These are phyloP conservation scores for Phytopythium aichiense DNA, from an alignment of 352 stramenopile genomes.

Conservation along the genomic window DNA sequence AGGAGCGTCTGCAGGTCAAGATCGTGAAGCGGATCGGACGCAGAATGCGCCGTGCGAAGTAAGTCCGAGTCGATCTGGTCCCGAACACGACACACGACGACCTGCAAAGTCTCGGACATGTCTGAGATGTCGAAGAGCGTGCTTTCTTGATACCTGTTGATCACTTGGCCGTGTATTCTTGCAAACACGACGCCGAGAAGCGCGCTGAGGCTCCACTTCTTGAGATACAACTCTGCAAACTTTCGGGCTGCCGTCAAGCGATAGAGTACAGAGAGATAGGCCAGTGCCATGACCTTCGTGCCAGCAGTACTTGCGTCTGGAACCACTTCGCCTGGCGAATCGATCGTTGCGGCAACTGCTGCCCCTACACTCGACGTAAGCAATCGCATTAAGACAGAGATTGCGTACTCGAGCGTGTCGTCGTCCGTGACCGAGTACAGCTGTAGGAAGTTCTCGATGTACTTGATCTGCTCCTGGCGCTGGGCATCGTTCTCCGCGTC, in stretches of 20 bases:
- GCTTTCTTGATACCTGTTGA: constrained; percentile 41
- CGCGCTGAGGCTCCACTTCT: constrained; percentile 42
- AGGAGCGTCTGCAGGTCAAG: constrained; percentile 21
- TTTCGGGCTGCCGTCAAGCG: constrained; percentile 21
- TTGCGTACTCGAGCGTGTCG: constrained; percentile 35
- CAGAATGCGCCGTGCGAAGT: not conserved
- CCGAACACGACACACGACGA: constrained; percentile 12
- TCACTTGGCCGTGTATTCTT: constrained; percentile 25
- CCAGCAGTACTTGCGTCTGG: not conserved
- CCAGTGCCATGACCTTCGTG: not conserved
- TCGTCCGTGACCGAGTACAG: constrained; percentile 56
- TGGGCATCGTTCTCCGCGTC: constrained; percentile 11
- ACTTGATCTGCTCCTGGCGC: constrained; percentile 37
- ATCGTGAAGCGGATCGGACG: constrained; percentile 5
- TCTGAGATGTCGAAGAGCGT: constrained; percentile 19
- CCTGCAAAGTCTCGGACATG: constrained; percentile 33
- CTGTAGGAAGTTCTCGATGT: constrained; percentile 63
- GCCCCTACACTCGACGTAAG: not conserved
- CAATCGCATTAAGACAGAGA: constrained; percentile 43
- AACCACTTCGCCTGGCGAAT: not conserved
- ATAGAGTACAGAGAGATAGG: constrained; percentile 5
- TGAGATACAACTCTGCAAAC: constrained; percentile 51
- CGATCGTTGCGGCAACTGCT: not conserved
- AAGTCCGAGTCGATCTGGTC: not conserved
- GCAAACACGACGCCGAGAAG: constrained; percentile 38